Evolutionary conservation across 495 filamentous ascomycete species (phyloP), one percentile per base, ranked within the genome.

Genomic region (Coniosporium apollinis): DNA sequence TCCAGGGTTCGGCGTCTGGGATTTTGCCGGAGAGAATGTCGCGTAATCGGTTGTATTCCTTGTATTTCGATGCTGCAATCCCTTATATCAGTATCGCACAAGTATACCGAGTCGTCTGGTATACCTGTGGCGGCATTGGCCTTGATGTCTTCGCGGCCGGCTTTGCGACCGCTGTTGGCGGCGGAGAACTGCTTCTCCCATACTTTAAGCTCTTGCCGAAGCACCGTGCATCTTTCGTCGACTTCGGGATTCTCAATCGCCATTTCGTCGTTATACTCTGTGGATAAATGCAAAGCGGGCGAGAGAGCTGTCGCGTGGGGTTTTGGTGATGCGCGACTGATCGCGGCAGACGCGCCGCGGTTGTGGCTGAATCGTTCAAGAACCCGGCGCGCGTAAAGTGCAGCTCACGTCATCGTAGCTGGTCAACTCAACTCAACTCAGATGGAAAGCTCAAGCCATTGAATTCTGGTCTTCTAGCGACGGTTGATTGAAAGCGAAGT

Each of bases 131-230:
- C 70, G 6, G 72, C 71, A 45, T 85, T 72, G 38, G 74, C 66
- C 56, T 93, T 94, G 52, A 94, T 92, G 55, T 94, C 85, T 10
- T 77, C 72, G 24, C 83, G 76, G 14, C 67, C 64, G 9, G 89
- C 77, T 60, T 92, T 94, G 34, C 63, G 66, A 11, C 84, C 85
- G 8, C 57, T 64, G 49, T 93, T 68, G 1, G 60, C 57, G 15
- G 59, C 57, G 1, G 80, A 70, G 61, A 89, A 94, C 4, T 67
- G 58, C 45, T 68, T 71, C 55, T 97, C 87, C 77, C 84, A 97
- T 49, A 65, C 56, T 54, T 94, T 97, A 20, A 97, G 58, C 42
- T 92, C 80, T 19, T n/a, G 17, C 8, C 30, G 30, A 8, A 32
- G 15, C 8, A 17, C 30, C 11, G 30, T 3, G 9, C 9, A 32